Evolutionary conservation across 495 filamentous ascomycete species (phyloP).

Genomic region (Penicilliopsis zonata): DNA sequence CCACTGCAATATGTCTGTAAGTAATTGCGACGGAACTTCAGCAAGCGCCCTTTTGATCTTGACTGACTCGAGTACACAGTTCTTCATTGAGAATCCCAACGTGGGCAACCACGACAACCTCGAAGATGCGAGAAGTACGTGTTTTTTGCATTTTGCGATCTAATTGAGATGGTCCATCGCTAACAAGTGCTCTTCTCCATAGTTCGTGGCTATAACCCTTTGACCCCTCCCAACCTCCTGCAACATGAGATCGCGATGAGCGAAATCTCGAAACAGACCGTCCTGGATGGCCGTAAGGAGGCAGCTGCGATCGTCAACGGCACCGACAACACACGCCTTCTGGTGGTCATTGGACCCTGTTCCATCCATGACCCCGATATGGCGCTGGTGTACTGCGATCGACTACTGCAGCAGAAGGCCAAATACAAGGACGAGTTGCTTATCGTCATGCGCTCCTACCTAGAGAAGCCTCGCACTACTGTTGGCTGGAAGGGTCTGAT

Average conservation of each 20-base stretch:
- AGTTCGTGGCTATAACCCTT: conserved; percentile 88
- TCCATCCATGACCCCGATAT: conserved; percentile 92
- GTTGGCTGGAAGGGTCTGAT: conserved; percentile 99
- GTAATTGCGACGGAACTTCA: no score
- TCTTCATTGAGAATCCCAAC: conserved; percentile 83
- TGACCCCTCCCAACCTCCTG: conserved; percentile 87
- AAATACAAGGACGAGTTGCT: conserved; percentile 84
- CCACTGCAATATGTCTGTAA: no score
- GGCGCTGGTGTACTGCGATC: conserved; percentile 87
- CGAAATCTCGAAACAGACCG: conserved; percentile 61
- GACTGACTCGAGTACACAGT: conserved; percentile 28
- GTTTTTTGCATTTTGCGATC: conserved; percentile 1
- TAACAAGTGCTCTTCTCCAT: conserved; percentile 2
- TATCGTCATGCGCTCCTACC: conserved; percentile 96
- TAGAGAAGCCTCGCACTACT: conserved; percentile 97
- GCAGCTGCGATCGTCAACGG: conserved; percentile 70
- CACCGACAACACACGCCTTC: conserved; percentile 53
- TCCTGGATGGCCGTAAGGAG: conserved; percentile 70
- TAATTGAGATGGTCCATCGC: conserved; percentile 3
- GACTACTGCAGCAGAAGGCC: conserved; percentile 68
- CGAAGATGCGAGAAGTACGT: conserved; percentile 86
- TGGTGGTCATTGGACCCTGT: conserved; percentile 93
- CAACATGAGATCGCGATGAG: conserved; percentile 90
- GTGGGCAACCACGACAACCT: conserved; percentile 69
- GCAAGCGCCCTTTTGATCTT: no score